A percentile compares a stretch with the other conserved stretches of the same genome.
Evolutionary conservation across 2,329 filamentous ascomycete genomes (phyloP).

Genomic region (Metarhizium humberi): DNA sequence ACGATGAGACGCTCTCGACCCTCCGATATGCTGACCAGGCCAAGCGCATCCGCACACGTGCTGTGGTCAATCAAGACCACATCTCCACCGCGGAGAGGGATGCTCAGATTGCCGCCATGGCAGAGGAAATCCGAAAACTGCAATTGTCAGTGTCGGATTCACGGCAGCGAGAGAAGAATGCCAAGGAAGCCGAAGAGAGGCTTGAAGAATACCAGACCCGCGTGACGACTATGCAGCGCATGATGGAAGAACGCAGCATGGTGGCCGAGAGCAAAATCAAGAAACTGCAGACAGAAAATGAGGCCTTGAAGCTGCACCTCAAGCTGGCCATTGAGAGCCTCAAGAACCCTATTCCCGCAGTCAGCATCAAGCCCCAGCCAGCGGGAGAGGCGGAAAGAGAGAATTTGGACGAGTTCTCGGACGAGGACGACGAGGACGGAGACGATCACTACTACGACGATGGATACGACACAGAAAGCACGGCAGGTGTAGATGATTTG

Average conservation of each 20-base stretch:
- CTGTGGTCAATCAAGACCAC: slow-evolving; percentile 91
- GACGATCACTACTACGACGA: slow-evolving; percentile 53
- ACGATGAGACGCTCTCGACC: slow-evolving; percentile 93
- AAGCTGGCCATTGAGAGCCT: slow-evolving; percentile 77
- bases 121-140: slow-evolving; percentile 80
- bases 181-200: slow-evolving; percentile 67
- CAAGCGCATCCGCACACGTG: slow-evolving; percentile 90
- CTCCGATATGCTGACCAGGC: slow-evolving; percentile 96
- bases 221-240: slow-evolving; percentile 80
- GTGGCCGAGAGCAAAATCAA: slow-evolving; percentile 92
- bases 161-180: slow-evolving; percentile 63
- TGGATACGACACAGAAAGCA: slow-evolving; percentile 38
- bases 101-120: slow-evolving; percentile 89
- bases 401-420: slow-evolving; percentile 23
- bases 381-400: slow-evolving; percentile 16
- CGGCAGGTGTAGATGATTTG: slow-evolving; percentile 49
- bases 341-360: slow-evolving; percentile 78
- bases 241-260: slow-evolving; percentile 90
- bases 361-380: slow-evolving; percentile 26
- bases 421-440: slow-evolving; percentile 25
- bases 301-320: slow-evolving; percentile 77
- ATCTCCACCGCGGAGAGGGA: slow-evolving; percentile 89
- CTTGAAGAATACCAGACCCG: slow-evolving; percentile 92
- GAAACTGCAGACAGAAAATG: slow-evolving; percentile 80
- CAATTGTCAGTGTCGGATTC: slow-evolving; percentile 66